These are phyloP conservation scores for Colletotrichum plurivorum DNA, from an alignment of 2,329 filamentous ascomycete genomes.

Conservation along the genomic window DNA sequence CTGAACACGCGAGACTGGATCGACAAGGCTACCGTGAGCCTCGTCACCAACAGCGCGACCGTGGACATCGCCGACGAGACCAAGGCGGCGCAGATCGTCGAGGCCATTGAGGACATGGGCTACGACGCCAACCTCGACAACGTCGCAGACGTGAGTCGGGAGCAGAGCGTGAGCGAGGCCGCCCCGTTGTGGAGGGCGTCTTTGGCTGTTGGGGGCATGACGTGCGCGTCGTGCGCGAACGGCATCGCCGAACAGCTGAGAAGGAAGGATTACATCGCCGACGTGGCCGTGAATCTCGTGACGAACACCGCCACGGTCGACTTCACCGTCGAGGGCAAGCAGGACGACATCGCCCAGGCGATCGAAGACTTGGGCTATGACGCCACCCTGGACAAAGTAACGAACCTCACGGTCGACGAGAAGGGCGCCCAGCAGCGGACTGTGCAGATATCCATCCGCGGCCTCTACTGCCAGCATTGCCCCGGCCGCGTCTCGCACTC, in stretches of 20 bases:
- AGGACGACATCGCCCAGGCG: slow-evolving; percentile 46
- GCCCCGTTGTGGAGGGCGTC: slow-evolving; percentile 63
- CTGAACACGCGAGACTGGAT: slow-evolving; percentile 72
- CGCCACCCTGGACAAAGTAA: slow-evolving; percentile 64
- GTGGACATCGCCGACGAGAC: slow-evolving; percentile 65
- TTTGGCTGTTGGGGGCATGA: slow-evolving; percentile 80
- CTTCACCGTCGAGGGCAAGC: slow-evolving; percentile 51
- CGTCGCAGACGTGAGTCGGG: slow-evolving; percentile 58
- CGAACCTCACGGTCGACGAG: slow-evolving; percentile 47
- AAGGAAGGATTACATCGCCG: slow-evolving; percentile 67
- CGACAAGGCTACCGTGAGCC: slow-evolving; percentile 70
- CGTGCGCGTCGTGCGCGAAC: slow-evolving; percentile 78
- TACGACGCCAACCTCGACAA: slow-evolving; percentile 75
- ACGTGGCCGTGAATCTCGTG: slow-evolving; percentile 69
- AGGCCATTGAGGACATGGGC: slow-evolving; percentile 73
- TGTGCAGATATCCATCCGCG: slow-evolving; percentile 76
- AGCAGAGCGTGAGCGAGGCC: slow-evolving; percentile 59
- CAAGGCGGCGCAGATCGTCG: slow-evolving; percentile 51
- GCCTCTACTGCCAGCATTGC: slow-evolving; percentile 83
- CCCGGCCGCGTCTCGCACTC: slow-evolving; percentile 70
- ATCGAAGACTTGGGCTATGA: slow-evolving; percentile 72
- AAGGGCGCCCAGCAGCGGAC: slow-evolving; percentile 60
- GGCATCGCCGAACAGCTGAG: slow-evolving; percentile 72
- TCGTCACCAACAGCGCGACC: slow-evolving; percentile 77
- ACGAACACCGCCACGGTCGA: slow-evolving; percentile 71